Conservation (phyloP, 106 monocot genomes). For the Acorus gramineus region DNA sequence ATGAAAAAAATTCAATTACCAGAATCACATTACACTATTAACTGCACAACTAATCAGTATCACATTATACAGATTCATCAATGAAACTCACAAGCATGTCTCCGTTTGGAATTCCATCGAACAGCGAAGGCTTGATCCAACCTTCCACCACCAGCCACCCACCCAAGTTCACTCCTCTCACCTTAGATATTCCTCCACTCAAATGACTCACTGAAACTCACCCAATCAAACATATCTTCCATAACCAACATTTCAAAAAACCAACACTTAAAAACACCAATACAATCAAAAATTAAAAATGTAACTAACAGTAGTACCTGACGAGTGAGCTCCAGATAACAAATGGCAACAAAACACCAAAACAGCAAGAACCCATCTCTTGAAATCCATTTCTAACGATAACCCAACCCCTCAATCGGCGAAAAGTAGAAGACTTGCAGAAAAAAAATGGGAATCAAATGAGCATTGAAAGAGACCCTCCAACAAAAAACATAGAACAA, state of each 20-base stretch:
- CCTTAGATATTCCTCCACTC: slow-evolving; percentile 43
- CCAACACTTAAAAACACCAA: neutral
- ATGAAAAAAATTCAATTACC: neutral
- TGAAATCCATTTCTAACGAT: slow-evolving; percentile 8
- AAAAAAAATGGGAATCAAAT: slow-evolving; percentile 1
- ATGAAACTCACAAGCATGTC: slow-evolving; percentile 67
- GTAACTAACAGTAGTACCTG: slow-evolving; percentile 12
- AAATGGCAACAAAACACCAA: slow-evolving; percentile 13
- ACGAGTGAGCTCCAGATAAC: slow-evolving; percentile 5
- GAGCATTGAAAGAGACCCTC: neutral
- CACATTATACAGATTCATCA: slow-evolving; percentile 1
- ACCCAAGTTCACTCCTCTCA: slow-evolving; percentile 77
- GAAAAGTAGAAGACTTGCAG: neutral
- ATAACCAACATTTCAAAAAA: neutral
- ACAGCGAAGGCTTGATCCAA: slow-evolving; percentile 80
- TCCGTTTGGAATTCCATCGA: slow-evolving; percentile 80
- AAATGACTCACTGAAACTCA: slow-evolving; percentile 19
- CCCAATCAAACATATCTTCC: slow-evolving; percentile 2
- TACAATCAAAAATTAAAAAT: neutral
- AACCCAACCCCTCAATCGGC: too few species aligned
- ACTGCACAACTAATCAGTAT: neutral
- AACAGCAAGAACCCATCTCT: slow-evolving; percentile 6
- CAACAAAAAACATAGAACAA: too few species aligned
- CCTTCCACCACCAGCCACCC: slow-evolving; percentile 80
- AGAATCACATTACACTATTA: neutral